Percentiles rank a stretch among this genome's conserved stretches.
Conservation (phyloP, 1,284 basidiomycete genomes). For the Bjerkandera adusta region DNA sequence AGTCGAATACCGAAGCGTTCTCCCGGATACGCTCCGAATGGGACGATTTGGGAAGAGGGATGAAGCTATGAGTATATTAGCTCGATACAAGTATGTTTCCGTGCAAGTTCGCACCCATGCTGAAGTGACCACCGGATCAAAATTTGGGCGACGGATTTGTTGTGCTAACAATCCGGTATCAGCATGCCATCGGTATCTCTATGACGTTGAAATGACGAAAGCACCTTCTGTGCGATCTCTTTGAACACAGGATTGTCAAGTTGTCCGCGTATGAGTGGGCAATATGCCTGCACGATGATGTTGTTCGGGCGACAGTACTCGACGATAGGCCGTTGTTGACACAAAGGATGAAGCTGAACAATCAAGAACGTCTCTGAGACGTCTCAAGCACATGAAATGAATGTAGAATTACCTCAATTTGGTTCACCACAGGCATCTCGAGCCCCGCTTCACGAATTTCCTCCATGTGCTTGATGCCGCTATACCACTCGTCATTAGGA, state of each 20-base stretch:
- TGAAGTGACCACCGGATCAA: constrained; percentile 72
- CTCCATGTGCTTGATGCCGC: constrained; percentile 73
- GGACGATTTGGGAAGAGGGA: constrained; percentile 53
- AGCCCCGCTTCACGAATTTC: constrained; percentile 64
- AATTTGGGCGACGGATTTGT: constrained; percentile 55
- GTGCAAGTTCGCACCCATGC: constrained; percentile 32
- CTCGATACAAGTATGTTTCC: neutral
- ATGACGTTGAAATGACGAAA: constrained; percentile 2
- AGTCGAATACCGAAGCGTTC: constrained; percentile 53
- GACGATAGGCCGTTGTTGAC: constrained; percentile 79
- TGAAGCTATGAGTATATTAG: constrained; percentile 30
- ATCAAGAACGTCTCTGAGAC: too few relatives aligned
- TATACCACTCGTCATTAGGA: constrained; percentile 27
- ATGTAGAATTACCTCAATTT: constrained; percentile 60
- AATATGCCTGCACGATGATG: constrained; percentile 74
- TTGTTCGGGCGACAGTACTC: constrained; percentile 67
- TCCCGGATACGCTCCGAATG: constrained; percentile 44
- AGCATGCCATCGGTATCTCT: neutral
- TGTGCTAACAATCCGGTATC: constrained; percentile 39
- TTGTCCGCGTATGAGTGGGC: constrained; percentile 47
- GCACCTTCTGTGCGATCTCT: constrained; percentile 42
- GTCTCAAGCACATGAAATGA: neutral
- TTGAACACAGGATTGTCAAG: constrained; percentile 40
- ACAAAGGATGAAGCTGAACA: constrained; percentile 75
- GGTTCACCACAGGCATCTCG: constrained; percentile 74